Base-by-base conservation (phyloP, 768 basidiomycete species). In the Collybiopsis luxurians region DNA sequence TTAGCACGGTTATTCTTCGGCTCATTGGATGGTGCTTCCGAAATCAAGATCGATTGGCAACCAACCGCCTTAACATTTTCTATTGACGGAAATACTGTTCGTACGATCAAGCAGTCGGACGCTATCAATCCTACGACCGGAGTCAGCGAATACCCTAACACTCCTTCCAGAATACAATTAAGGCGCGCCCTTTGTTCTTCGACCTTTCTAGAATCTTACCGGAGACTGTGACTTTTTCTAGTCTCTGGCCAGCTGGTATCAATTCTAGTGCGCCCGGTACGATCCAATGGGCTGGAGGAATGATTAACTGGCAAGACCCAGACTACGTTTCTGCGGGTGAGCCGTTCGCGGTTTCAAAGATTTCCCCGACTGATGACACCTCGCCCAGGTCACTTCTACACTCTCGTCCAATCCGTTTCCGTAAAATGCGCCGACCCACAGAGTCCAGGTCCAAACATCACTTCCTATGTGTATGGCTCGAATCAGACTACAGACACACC, bases 221-320 rank as follows among this genome's bases (percentile, higher is more conserved):
- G 38, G 55, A 17, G 31, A 26, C n/a, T 36, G 30, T 49, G 56
- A n/a, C 44, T 4, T 13, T 30, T 30, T 38, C n/a, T 56, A 79
- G 87, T 59, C 62, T 94, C 53, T 94, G 92, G 91, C 87, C 91
- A n/a, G 87, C 88, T 5, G 92, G 92, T 30, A 85, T 90, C 64
- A 56, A 75, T 38, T 65, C 76, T 9, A 78, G 75, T 31, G 75
- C 90, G 7, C 70, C 74, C 48, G 92, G 92, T 24, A 92, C 89
- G 7, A 71, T 95, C 31, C 63, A 81, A 55, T 95, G 92, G 92
- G 79, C 85, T 15, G 90, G 89, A 59, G 92, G 86, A 42, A 78
- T 90, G 82, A 90, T 92, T 71, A 74, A 92, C 74, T 95, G 88
- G 87, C 63, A 75, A 19, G 84, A 93, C 67, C 82, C 89, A 30